Percentiles rank a stretch among this genome's conserved stretches.
These are phyloP conservation scores for Talaromyces verruculosus DNA, from an alignment of 2,329 filamentous ascomycete species.

Conservation along the genomic window DNA sequence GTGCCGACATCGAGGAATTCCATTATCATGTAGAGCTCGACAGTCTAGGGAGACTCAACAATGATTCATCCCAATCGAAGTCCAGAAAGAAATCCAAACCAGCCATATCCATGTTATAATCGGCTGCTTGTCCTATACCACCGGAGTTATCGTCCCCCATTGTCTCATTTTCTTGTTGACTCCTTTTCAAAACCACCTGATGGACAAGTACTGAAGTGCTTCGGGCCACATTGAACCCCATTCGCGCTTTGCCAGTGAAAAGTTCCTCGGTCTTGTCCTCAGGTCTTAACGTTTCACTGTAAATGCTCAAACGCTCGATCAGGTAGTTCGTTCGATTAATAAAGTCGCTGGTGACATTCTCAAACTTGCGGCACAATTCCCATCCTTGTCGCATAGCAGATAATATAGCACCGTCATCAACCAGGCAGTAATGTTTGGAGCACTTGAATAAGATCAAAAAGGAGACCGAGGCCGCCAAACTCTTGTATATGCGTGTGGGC, in stretches of 20 bases:
- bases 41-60: conserved; percentile 3
- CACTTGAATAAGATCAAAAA: conserved; percentile 16
- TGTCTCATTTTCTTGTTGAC: conserved; percentile 5
- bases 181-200: not conserved
- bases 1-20: not conserved
- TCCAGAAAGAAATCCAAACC: conserved; percentile 11
- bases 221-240: conserved; percentile 16
- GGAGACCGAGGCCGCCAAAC: conserved; percentile 12
- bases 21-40: not conserved
- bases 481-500: conserved; percentile 12
- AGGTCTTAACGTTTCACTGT: conserved; percentile 9
- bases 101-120: not conserved
- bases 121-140: not conserved
- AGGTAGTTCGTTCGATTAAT: not conserved
- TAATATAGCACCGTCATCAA: not conserved
- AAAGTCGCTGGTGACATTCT: conserved; percentile 10
- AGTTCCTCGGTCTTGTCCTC: conserved; percentile 13
- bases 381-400: conserved; percentile 16
- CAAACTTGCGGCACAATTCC: conserved; percentile 1
- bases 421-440: conserved; percentile 12
- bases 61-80: conserved; percentile 16
- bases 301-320: conserved; percentile 13
- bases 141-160: not conserved
- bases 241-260: conserved; percentile 9
- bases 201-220: conserved; percentile 9